Evolutionary conservation across 208 protist species (phyloP).

Genomic region (Tritrichomonas musculus): DNA sequence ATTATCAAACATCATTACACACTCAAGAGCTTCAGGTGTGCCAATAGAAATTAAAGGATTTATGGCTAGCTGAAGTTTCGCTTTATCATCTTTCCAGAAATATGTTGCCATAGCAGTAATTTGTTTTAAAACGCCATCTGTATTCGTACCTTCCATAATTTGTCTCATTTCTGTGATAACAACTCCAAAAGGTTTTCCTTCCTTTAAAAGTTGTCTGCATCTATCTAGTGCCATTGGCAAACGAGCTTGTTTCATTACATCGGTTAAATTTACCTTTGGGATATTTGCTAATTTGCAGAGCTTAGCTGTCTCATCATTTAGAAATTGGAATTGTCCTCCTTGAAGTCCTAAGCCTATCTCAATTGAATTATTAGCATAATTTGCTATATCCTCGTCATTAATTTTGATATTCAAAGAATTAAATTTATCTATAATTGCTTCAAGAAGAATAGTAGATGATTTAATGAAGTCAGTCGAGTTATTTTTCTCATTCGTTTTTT

Average conservation of each 20-base stretch:
- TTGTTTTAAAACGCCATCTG: neutral
- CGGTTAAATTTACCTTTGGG: neutral
- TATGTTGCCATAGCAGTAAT: neutral
- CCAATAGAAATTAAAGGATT: neutral
- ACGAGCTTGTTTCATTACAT: neutral
- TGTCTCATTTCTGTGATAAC: neutral
- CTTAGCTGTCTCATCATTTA: neutral
- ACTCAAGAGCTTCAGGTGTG: neutral
- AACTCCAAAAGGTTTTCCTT: neutral
- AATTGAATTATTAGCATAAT: too few species aligned
- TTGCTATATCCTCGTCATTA: too few species aligned
- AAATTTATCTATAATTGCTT: too few species aligned
- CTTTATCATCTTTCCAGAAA: neutral
- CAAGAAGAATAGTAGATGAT: too few species aligned
- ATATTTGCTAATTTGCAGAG: neutral
- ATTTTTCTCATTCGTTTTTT: too few species aligned
- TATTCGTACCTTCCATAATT: neutral
- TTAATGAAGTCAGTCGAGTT: too few species aligned
- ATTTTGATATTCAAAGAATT: too few species aligned
- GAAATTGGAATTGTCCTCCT: too few species aligned
- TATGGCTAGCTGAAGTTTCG: neutral
- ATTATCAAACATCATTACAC: conserved; percentile 13
- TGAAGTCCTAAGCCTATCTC: too few species aligned
- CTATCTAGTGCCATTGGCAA: neutral
- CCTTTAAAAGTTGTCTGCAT: neutral